Conservation (phyloP, 2,329 filamentous ascomycete species). For the Alternaria sp. region DNA sequence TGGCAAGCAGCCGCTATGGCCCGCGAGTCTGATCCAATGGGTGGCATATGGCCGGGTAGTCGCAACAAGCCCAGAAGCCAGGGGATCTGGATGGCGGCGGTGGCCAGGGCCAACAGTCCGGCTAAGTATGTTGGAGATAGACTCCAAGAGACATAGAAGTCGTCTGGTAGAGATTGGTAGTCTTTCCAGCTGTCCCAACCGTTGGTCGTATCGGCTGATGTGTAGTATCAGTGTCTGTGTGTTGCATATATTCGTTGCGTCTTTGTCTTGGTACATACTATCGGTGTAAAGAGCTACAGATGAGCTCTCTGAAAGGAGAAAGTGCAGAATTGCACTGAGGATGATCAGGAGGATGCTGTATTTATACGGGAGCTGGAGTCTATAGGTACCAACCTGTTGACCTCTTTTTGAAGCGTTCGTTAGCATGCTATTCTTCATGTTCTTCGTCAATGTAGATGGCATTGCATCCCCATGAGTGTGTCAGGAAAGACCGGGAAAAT, state of each 20-base stretch:
- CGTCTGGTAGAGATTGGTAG: too few relatives aligned
- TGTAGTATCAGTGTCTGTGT: too few relatives aligned
- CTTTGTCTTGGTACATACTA: too few relatives aligned
- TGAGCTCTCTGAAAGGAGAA: background rate
- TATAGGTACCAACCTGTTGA: background rate
- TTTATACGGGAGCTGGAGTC: background rate
- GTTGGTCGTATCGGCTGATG: too few relatives aligned
- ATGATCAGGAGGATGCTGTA: background rate
- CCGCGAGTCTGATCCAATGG: background rate
- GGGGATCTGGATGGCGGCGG: background rate
- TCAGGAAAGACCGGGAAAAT: background rate
- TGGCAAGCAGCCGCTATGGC: background rate
- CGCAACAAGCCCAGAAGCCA: background rate
- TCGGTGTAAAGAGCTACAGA: background rate
- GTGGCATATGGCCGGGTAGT: background rate
- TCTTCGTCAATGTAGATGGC: too few relatives aligned
- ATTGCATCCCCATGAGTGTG: too few relatives aligned
- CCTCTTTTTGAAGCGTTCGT: background rate
- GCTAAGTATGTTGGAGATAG: background rate
- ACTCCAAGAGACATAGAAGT: background rate
- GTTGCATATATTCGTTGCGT: too few relatives aligned
- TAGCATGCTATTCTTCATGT: too few relatives aligned
- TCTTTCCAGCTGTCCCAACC: too few relatives aligned
- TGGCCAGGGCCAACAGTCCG: background rate
- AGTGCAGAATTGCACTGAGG: background rate